phyloP scores from a whole-genome alignment of 345 rosid genomes.

The Durio zibethinus region DNA sequence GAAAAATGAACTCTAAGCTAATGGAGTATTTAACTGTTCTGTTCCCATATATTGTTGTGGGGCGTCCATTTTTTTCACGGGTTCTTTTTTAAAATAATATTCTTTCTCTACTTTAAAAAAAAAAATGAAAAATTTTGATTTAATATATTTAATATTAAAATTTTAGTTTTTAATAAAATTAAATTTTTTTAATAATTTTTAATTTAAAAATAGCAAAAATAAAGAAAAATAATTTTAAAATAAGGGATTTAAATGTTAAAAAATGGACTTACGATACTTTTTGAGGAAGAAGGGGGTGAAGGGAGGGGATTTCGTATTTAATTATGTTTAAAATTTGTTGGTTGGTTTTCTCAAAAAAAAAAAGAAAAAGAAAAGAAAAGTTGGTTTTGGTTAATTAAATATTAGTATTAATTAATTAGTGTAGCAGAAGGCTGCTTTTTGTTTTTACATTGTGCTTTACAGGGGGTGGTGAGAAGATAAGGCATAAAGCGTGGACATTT shows the following conservation, averaged over 20 bases:
- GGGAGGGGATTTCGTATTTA: not conserved
- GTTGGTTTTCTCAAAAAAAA: no score
- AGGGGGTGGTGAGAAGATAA: not conserved
- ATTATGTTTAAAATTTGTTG: not conserved
- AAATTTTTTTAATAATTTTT: no score
- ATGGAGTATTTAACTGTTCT: not conserved
- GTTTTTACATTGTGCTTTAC: slow-evolving; percentile 19
- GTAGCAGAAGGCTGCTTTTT: slow-evolving; percentile 29
- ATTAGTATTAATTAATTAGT: not conserved
- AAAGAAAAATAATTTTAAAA: no score
- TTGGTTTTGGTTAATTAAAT: slow-evolving; percentile 1
- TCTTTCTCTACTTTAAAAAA: no score
- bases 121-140: no score
- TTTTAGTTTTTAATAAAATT: no score
- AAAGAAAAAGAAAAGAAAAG: no score
- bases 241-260: no score
- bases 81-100: not conserved
- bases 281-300: not conserved
- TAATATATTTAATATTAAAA: no score
- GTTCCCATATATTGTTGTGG: not conserved
- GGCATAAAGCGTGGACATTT: not conserved
- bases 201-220: no score
- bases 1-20: not conserved
- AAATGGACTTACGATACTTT: no score
- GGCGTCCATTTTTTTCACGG: not conserved